Conservation (phyloP, 2,329 filamentous ascomycete genomes). For the Aspergillus pseudonomiae region DNA sequence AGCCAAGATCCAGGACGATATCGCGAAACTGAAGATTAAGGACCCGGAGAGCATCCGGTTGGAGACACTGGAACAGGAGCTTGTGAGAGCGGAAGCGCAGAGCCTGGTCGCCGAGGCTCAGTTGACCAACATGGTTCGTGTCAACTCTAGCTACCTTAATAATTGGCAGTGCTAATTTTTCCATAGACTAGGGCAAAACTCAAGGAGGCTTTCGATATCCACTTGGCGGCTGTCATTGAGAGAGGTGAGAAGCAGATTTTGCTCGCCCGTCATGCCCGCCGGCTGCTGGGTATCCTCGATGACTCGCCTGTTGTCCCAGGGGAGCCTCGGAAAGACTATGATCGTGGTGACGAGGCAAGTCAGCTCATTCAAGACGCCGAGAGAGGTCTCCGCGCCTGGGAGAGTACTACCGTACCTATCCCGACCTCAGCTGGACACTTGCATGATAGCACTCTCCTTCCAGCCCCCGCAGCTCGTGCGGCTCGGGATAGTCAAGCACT, state of each 20-base stretch:
- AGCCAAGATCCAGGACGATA: conserved; percentile 87
- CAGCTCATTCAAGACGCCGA: conserved; percentile 92
- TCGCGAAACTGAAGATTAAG: conserved; percentile 86
- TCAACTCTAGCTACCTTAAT: neutral
- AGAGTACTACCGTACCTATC: conserved; percentile 58
- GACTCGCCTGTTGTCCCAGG: conserved; percentile 89
- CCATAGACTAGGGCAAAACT: conserved; percentile 86
- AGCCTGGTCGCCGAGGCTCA: conserved; percentile 95
- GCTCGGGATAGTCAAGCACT: conserved; percentile 3
- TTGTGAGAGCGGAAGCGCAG: conserved; percentile 93
- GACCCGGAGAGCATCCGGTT: conserved; percentile 83
- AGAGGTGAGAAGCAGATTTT: conserved; percentile 96
- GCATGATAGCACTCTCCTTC: conserved; percentile 45
- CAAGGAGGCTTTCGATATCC: conserved; percentile 88
- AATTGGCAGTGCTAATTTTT: neutral
- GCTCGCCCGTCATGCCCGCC: conserved; percentile 84
- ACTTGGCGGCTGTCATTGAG: conserved; percentile 90
- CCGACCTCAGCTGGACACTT: conserved; percentile 52
- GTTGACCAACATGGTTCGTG: conserved; percentile 84
- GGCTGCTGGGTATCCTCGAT: conserved; percentile 82
- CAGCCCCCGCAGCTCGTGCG: conserved; percentile 20
- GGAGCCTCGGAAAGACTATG: conserved; percentile 71
- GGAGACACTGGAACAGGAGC: conserved; percentile 88
- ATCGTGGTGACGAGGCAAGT: conserved; percentile 67
- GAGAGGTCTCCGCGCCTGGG: conserved; percentile 80